Evolutionary conservation across 2,329 filamentous ascomycete species (phyloP).

Genomic region (Ceratocystis cacaofunesta): DNA sequence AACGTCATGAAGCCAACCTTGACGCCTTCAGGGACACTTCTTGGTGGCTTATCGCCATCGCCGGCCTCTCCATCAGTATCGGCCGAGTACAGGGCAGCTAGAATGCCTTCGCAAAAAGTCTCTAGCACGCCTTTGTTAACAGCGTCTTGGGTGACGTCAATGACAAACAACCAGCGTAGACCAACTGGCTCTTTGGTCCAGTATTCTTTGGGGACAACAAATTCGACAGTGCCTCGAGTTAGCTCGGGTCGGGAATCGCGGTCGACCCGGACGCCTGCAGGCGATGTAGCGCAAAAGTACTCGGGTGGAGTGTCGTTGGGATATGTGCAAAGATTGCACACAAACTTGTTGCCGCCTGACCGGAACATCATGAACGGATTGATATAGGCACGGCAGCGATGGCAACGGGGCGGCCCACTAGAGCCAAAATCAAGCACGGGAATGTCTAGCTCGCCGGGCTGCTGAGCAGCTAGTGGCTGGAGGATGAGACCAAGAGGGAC

Average conservation of each 20-base stretch:
- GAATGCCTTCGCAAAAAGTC: slow-evolving; percentile 78
- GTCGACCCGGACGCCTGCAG: slow-evolving; percentile 74
- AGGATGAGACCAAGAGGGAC: slow-evolving; percentile 76
- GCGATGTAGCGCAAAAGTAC: slow-evolving; percentile 85
- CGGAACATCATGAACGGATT: slow-evolving; percentile 99
- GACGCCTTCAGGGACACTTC: slow-evolving; percentile 56
- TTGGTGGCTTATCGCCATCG: slow-evolving; percentile 37
- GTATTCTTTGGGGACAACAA: slow-evolving; percentile 94
- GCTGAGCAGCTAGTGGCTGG: slow-evolving; percentile 71
- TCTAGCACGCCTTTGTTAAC: slow-evolving; percentile 83
- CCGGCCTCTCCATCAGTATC: slow-evolving; percentile 29
- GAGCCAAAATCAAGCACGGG: slow-evolving; percentile 94
- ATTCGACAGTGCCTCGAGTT: slow-evolving; percentile 84
- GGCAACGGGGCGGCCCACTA: slow-evolving; percentile 73
- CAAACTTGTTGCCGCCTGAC: slow-evolving; percentile 85
- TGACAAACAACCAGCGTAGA: slow-evolving; percentile 74
- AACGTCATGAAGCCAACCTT: slow-evolving; percentile 93
- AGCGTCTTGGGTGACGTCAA: slow-evolving; percentile 86
- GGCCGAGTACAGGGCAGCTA: slow-evolving; percentile 65
- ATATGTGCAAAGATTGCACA: slow-evolving; percentile 96
- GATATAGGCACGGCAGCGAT: slow-evolving; percentile 88
- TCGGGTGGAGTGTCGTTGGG: slow-evolving; percentile 82
- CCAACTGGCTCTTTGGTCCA: slow-evolving; percentile 91
- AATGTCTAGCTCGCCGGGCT: slow-evolving; percentile 72
- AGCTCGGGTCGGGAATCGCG: slow-evolving; percentile 80